phyloP scores from a whole-genome alignment of 1,139 yeast genomes.

The Yamadazyma spencermartinsiae region DNA sequence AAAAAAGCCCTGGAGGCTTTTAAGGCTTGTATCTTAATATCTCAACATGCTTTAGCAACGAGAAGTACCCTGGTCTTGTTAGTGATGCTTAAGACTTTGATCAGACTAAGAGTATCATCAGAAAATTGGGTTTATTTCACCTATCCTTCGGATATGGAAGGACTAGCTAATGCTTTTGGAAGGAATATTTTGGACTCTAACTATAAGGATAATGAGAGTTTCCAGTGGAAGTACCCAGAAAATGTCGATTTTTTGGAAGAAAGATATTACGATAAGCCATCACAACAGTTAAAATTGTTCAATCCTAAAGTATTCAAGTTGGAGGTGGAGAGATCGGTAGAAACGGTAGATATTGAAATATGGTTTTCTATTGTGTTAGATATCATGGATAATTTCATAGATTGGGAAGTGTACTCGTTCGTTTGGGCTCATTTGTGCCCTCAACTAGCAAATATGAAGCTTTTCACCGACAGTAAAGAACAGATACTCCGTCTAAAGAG shows the following conservation, averaged over 20 bases:
- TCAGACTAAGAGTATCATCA: slow-evolving; percentile 55
- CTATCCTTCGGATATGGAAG: slow-evolving; percentile 64
- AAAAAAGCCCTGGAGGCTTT: slow-evolving; percentile 31
- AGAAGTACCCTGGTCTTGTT: slow-evolving; percentile 40
- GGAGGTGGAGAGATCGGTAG: slow-evolving; percentile 13
- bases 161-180: slow-evolving; percentile 59
- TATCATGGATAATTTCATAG: slow-evolving; percentile 54
- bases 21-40: slow-evolving; percentile 26
- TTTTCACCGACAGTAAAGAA: slow-evolving; percentile 49
- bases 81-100: slow-evolving; percentile 52
- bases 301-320: slow-evolving; percentile 15
- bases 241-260: slow-evolving; percentile 47
- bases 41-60: slow-evolving; percentile 27
- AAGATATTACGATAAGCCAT: slow-evolving; percentile 37
- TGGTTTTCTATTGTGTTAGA: slow-evolving; percentile 56
- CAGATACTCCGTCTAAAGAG: slow-evolving; percentile 49
- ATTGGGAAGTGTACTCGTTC: slow-evolving; percentile 73
- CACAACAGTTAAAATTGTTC: slow-evolving; percentile 16
- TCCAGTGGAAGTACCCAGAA: slow-evolving; percentile 67
- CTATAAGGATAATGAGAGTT: slow-evolving; percentile 16
- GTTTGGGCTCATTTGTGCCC: slow-evolving; percentile 70
- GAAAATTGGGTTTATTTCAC: slow-evolving; percentile 50
- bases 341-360: slow-evolving; percentile 38
- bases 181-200: slow-evolving; percentile 39
- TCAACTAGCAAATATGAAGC: slow-evolving; percentile 62